These are phyloP conservation scores for Fragaria iinumae DNA, from an alignment of 306 rosid species.

Conservation along the genomic window DNA sequence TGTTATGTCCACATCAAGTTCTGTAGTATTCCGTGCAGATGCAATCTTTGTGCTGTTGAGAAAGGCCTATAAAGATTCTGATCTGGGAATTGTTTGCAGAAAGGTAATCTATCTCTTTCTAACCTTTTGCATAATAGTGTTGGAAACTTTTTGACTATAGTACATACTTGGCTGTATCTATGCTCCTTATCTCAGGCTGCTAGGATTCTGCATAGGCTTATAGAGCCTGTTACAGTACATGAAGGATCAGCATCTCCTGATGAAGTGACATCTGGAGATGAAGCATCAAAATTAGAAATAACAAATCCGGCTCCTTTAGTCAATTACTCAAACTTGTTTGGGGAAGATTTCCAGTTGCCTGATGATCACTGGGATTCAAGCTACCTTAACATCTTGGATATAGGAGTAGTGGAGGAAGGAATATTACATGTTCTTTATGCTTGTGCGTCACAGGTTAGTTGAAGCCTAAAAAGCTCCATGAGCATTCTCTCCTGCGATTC, in stretches of 20 bases:
- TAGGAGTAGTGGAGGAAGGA: slow-evolving; percentile 90
- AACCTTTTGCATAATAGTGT: slow-evolving; percentile 11
- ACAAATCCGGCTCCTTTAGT: slow-evolving; percentile 42
- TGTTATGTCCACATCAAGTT: slow-evolving; percentile 51
- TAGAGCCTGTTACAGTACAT: slow-evolving; percentile 52
- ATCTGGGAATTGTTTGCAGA: slow-evolving; percentile 74
- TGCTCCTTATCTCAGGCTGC: slow-evolving; percentile 64
- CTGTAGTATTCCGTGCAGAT: slow-evolving; percentile 73
- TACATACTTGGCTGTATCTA: slow-evolving; percentile 17
- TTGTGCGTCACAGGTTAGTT: slow-evolving; percentile 86
- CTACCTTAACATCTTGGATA: slow-evolving; percentile 71
- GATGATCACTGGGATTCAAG: slow-evolving; percentile 77
- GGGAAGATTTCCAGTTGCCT: slow-evolving; percentile 73
- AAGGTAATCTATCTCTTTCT: slow-evolving; percentile 50
- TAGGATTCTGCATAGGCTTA: slow-evolving; percentile 70
- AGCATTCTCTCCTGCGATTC: slow-evolving; percentile 12
- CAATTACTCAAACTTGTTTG: slow-evolving; percentile 79
- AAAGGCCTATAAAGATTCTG: slow-evolving; percentile 82
- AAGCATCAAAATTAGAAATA: slow-evolving; percentile 48
- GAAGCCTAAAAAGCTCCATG: slow-evolving; percentile 27
- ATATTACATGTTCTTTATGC: slow-evolving; percentile 82
- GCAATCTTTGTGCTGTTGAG: slow-evolving; percentile 74
- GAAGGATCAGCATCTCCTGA: slow-evolving; percentile 48
- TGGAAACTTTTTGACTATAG: slow-evolving; percentile 20
- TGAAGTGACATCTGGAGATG: slow-evolving; percentile 52